These are phyloP conservation scores for Ceriops decandra DNA, from an alignment of 345 rosid genomes.

Conservation along the genomic window DNA sequence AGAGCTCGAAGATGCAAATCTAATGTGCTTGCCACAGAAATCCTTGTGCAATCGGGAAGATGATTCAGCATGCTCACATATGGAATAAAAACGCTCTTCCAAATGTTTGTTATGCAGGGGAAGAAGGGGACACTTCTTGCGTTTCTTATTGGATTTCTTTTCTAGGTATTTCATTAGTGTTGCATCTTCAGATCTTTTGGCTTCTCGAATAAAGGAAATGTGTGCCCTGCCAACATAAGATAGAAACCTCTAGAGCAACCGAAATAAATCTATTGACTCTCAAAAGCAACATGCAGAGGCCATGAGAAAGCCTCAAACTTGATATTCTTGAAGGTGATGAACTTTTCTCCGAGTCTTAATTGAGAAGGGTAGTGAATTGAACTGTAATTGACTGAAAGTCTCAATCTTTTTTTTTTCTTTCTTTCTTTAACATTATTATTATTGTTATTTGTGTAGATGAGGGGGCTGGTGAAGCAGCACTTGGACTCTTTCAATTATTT, in stretches of 20 bases:
- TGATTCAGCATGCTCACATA: slow-evolving; percentile 53
- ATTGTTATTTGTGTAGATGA: slow-evolving; percentile 39
- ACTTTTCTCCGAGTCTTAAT: neutral
- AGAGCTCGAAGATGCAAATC: slow-evolving; percentile 66
- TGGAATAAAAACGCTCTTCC: slow-evolving; percentile 50
- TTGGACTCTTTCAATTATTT: slow-evolving; percentile 87
- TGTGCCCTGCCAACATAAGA: slow-evolving; percentile 52
- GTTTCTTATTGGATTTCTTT: slow-evolving; percentile 22
- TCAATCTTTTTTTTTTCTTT: neutral
- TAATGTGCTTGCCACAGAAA: slow-evolving; percentile 59
- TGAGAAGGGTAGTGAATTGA: neutral
- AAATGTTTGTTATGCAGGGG: slow-evolving; percentile 41
- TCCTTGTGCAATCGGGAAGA: slow-evolving; percentile 47
- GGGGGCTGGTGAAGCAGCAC: slow-evolving; percentile 95
- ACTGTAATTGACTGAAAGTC: neutral
- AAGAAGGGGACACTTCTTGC: slow-evolving; percentile 33
- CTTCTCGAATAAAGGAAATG: slow-evolving; percentile 55
- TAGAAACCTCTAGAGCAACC: neutral
- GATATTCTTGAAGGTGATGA: slow-evolving; percentile 40
- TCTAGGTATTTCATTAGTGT: slow-evolving; percentile 38
- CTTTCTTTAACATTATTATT: neutral
- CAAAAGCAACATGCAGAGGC: neutral
- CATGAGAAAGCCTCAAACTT: no score
- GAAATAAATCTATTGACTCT: neutral
- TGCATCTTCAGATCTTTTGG: slow-evolving; percentile 49